These are phyloP conservation scores for Fomitopsis schrenkii DNA, from an alignment of 1,284 basidiomycete genomes.

Conservation along the genomic window DNA sequence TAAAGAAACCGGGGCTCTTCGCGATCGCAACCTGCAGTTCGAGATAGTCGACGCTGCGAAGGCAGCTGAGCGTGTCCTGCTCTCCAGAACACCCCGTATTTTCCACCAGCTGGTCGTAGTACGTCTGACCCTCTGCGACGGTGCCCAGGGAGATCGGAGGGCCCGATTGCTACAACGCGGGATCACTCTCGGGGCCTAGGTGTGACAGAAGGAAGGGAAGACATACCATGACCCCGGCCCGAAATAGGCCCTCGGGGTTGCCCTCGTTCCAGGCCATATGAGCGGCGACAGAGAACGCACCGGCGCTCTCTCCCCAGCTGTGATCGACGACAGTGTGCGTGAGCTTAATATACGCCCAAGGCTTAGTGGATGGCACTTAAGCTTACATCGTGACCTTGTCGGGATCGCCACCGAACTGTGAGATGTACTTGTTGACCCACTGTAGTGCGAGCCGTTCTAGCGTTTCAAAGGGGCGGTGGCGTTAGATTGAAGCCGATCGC, in stretches of 20 bases:
- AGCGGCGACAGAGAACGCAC: slow-evolving; percentile 27
- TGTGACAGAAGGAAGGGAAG: neutral
- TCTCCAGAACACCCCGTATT: slow-evolving; percentile 38
- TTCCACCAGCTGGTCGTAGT: slow-evolving; percentile 43
- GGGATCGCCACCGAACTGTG: slow-evolving; percentile 60
- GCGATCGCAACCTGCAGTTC: slow-evolving; percentile 2
- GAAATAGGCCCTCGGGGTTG: slow-evolving; percentile 22
- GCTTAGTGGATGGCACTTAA: neutral
- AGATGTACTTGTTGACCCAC: slow-evolving; percentile 56
- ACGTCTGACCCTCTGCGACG: slow-evolving; percentile 14
- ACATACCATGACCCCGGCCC: slow-evolving; percentile 23
- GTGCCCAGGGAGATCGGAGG: slow-evolving; percentile 23
- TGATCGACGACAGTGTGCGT: neutral
- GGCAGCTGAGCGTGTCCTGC: slow-evolving; percentile 45
- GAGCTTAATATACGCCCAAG: neutral
- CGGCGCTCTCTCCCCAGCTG: slow-evolving; percentile 37
- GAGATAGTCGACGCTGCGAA: slow-evolving; percentile 40
- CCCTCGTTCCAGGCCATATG: slow-evolving; percentile 24
- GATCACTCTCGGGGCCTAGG: neutral
- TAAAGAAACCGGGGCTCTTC: slow-evolving; percentile 2
- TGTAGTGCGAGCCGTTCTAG: slow-evolving; percentile 19
- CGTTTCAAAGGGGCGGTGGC: neutral
- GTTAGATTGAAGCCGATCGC: neutral
- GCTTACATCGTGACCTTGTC: slow-evolving; percentile 51
- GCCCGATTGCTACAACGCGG: slow-evolving; percentile 21